Base-by-base conservation (phyloP, 2,329 filamentous ascomycete genomes). In the Paecilomyces fulvus region DNA sequence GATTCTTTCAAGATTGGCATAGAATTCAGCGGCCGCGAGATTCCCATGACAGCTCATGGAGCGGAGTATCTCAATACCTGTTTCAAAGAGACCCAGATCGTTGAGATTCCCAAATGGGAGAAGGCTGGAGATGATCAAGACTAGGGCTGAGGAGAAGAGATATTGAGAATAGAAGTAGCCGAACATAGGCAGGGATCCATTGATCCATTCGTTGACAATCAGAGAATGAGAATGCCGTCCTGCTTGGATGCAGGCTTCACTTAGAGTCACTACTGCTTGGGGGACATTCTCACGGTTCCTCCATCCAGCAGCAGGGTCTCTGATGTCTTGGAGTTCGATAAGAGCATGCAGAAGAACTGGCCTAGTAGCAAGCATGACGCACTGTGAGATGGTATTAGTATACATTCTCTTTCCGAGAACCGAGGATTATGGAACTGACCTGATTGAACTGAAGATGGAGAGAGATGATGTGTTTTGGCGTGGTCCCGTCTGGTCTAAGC, bases 161-260 rank as follows among this genome's bases (percentile, higher is more conserved):
- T 73, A 73, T 58, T 73, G 71, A 0, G 71, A 69, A 57, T 74
- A 70, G 58, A 72, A 74, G 61, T 72, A 74, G 28, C 71, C 72
- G 57, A 72, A 74, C 8, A 70, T 67, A 0, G 71, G 70, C 23
- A 73, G 64, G 9, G 70, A 68, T 20, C 70, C 71, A 57, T 72
- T 71, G 51, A 73, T 70, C 69, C 69, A 74, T 31, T 69, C 64
- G 3, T 67, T 69, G 3, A 73, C 62, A 54, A 74, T 69, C 54
- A 74, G 66, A 11, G 65, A 64, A 56, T 73, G 70, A 0, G 71
- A 72, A 48, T 71, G 67, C 3, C 72, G 64, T 2, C 71, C 72
- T 3, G 70, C 68, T 30, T 72, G 69, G 46, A 74, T 70, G 52
- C 72, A 74, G 28, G 71, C 70, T 60, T 73, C 71, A 49, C 67